Evolutionary conservation across 495 filamentous ascomycete species (phyloP).

Genomic region (Aspergillus bridgeri): DNA sequence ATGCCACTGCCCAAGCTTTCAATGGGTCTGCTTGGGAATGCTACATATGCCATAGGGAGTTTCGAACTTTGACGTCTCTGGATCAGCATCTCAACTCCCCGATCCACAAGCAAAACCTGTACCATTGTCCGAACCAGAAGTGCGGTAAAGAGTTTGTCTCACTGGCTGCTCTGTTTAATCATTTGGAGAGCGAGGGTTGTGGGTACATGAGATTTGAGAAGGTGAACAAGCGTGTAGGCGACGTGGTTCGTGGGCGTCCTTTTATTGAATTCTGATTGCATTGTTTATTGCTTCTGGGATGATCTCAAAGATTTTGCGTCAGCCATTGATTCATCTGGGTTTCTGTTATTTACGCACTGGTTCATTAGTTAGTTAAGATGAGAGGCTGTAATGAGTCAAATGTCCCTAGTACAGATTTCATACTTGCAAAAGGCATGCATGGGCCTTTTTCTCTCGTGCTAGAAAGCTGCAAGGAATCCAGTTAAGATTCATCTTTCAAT

Average conservation of each 20-base stretch:
- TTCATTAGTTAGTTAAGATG: too few species aligned
- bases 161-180: conserved; percentile 49
- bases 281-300: neutral
- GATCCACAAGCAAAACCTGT: conserved; percentile 43
- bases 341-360: too few species aligned
- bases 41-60: conserved; percentile 43
- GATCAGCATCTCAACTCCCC: conserved; percentile 38
- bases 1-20: conserved; percentile 24
- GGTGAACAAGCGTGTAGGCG: conserved; percentile 17
- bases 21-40: conserved; percentile 43
- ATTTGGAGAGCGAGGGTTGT: conserved; percentile 55
- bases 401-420: too few species aligned
- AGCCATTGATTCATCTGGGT: too few species aligned
- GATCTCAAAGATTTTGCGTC: too few species aligned
- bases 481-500: too few species aligned
- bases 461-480: too few species aligned
- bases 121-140: conserved; percentile 49
- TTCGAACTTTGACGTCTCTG: conserved; percentile 18
- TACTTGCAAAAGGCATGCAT: too few species aligned
- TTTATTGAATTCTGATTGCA: neutral
- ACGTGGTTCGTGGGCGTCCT: neutral
- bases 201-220: conserved; percentile 44
- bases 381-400: too few species aligned
- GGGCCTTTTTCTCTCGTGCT: too few species aligned
- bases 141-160: conserved; percentile 47